phyloP scores from a whole-genome alignment of 148 eudicot genomes.

The Talinum fruticosum region DNA sequence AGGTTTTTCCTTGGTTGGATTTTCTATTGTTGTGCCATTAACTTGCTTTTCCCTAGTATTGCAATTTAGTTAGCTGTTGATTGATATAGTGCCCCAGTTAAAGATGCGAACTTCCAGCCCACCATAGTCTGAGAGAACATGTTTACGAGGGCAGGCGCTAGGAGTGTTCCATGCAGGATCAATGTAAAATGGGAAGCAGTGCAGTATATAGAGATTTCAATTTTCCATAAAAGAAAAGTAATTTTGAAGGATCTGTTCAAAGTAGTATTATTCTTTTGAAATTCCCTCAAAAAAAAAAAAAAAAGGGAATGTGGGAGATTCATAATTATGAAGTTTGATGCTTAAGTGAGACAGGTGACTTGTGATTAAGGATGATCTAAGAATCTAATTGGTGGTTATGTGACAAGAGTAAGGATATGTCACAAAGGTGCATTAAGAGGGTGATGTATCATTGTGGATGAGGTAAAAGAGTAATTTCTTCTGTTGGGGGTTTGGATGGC shows the following conservation, averaged over 20 bases:
- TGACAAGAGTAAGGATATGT: too few species aligned
- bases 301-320: too few species aligned
- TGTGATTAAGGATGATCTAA: too few species aligned
- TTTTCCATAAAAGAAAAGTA: not conserved
- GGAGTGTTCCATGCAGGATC: not conserved
- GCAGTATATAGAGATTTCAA: not conserved
- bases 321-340: too few species aligned
- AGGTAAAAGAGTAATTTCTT: too few species aligned
- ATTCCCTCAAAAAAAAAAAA: not conserved
- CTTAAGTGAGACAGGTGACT: too few species aligned
- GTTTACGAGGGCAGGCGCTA: not conserved
- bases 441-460: too few species aligned
- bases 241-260: not conserved
- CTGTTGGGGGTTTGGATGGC: too few species aligned
- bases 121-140: not conserved
- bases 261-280: not conserved
- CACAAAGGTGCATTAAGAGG: too few species aligned
- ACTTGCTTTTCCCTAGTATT: not conserved
- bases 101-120: not conserved
- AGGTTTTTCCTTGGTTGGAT: not conserved
- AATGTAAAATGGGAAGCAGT: not conserved
- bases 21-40: not conserved
- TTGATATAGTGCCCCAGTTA: not conserved
- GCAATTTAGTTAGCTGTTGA: not conserved
- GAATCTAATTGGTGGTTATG: too few species aligned